A percentile compares a stretch with the other conserved stretches of the same genome.
These are phyloP conservation scores for Beauveria brongniartii DNA, from an alignment of 2,329 filamentous ascomycete species.

Conservation along the genomic window DNA sequence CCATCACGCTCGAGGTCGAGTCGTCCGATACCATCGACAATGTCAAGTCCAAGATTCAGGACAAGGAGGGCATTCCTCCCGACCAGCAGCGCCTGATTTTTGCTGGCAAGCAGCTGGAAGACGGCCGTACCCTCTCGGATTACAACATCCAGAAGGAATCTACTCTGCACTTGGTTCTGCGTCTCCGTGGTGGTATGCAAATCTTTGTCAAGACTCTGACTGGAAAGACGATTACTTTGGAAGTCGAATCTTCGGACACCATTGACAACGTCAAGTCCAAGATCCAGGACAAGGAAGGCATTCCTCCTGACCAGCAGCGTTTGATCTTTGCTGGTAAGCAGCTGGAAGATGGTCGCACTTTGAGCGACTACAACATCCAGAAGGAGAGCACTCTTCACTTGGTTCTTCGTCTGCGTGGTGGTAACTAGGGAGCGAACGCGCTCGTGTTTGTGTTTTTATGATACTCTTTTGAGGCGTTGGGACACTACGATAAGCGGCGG, in stretches of 20 bases:
- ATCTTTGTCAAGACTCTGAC: slow-evolving; percentile 77
- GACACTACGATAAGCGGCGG: neutral
- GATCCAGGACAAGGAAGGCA: slow-evolving; percentile 98
- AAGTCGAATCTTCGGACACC: slow-evolving; percentile 83
- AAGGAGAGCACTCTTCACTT: slow-evolving; percentile 85
- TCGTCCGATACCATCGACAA: slow-evolving; percentile 61
- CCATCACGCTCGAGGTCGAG: slow-evolving; percentile 71
- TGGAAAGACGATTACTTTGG: slow-evolving; percentile 89
- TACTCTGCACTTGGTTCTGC: slow-evolving; percentile 72
- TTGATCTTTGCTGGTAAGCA: slow-evolving; percentile 96
- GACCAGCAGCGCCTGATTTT: slow-evolving; percentile 72
- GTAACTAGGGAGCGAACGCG: slow-evolving; percentile 36
- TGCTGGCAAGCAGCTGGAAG: slow-evolving; percentile 54
- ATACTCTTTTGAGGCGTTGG: slow-evolving; percentile 6
- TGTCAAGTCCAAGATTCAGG: slow-evolving; percentile 88
- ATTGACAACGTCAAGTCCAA: slow-evolving; percentile 97
- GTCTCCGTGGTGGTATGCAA: slow-evolving; percentile 75
- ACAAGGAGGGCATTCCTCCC: slow-evolving; percentile 88
- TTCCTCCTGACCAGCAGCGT: slow-evolving; percentile 92
- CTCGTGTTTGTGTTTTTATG: slow-evolving; percentile 4
- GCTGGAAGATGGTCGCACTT: slow-evolving; percentile 83
- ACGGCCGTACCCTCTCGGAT: slow-evolving; percentile 82
- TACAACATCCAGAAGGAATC: slow-evolving; percentile 97
- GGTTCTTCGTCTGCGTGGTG: slow-evolving; percentile 84
- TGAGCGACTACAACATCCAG: slow-evolving; percentile 93